Base-by-base conservation (phyloP, 2,329 filamentous ascomycete genomes). In the Verticillium nubilum region DNA sequence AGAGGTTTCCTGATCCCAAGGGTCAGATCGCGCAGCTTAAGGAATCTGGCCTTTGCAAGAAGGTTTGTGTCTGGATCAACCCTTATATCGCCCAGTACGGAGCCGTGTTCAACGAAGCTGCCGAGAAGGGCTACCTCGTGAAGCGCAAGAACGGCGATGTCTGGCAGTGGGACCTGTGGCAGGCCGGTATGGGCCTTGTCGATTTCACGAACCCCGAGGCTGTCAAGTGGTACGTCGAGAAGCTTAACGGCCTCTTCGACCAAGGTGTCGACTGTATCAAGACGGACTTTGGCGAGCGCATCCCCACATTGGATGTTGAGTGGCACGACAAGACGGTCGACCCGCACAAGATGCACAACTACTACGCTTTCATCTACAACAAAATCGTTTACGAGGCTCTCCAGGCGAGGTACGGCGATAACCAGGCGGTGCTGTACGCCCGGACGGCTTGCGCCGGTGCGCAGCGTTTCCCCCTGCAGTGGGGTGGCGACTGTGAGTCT, bases 161-260 rank as follows among this genome's bases (percentile, higher is more conserved):
- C 25, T 91, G 86, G 84, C 88, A 91, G 72, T 90, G 87, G 86
- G 88, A 91, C 66, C 73, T 89, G 50, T 91, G 89, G 89, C 88
- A 91, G 69, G 87, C 87, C 1, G 89, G 89, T 35, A 91, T 91
- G 88, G 88, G 83, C 3, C 75, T 91, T 1, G 78, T 91, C 15
- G 88, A 91, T 67, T 88, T 91, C 68, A 91, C 89, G 6, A 91
- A 91, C 71, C 88, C 87, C 0, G 83, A 78, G 0, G 88, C 89
- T 1, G 80, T 80, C 59, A 72, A 77, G 27, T 91, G 89, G 89
- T 91, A 86, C 67, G 76, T 77, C 19, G 72, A 70, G 4, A 87
- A 88, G 63, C 77, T 91, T 47, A 80, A 84, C 58, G 78, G 78
- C 2, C 79, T 91, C 2, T 87, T 90, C 64, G 85, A 89, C 62